Conservation (phyloP, 805 yeast genomes). For the Saccharomycopsis fermentans region DNA sequence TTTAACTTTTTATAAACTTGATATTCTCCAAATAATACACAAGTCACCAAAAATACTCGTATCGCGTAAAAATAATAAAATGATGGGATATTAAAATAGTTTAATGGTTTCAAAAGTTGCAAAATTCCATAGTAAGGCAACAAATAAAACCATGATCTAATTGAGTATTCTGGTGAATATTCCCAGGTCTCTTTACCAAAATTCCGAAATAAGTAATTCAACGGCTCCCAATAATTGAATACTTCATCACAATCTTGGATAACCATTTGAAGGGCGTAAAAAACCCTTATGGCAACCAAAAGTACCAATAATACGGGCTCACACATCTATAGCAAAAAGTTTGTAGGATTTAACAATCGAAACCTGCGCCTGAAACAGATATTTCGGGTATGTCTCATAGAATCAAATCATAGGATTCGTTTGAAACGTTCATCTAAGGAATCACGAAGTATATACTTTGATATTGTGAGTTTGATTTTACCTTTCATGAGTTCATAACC, state of each 20-base stretch:
- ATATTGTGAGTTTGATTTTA: too few species aligned
- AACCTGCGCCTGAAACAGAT: too few species aligned
- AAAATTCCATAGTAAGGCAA: conserved; percentile 28
- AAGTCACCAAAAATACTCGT: conserved; percentile 34
- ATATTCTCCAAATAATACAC: conserved; percentile 42
- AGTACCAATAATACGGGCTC: neutral
- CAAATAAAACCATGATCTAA: conserved; percentile 76
- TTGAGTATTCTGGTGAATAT: conserved; percentile 81
- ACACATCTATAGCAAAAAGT: neutral
- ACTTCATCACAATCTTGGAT: conserved; percentile 90
- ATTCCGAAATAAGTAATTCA: conserved; percentile 64
- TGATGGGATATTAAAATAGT: conserved; percentile 19
- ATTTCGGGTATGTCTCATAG: too few species aligned
- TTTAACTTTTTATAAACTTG: conserved; percentile 36
- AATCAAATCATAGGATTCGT: too few species aligned
- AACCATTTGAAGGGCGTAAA: conserved; percentile 42
- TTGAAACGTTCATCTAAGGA: too few species aligned
- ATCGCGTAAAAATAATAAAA: conserved; percentile 41
- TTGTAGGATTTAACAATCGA: neutral
- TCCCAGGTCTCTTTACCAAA: conserved; percentile 97
- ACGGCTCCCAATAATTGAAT: conserved; percentile 91
- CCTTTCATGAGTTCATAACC: neutral
- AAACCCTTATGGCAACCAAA: neutral
- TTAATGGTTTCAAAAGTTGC: neutral
- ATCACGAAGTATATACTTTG: too few species aligned